Base-by-base conservation (phyloP, 2,329 filamentous ascomycete species). In the Fusarium succisae region DNA sequence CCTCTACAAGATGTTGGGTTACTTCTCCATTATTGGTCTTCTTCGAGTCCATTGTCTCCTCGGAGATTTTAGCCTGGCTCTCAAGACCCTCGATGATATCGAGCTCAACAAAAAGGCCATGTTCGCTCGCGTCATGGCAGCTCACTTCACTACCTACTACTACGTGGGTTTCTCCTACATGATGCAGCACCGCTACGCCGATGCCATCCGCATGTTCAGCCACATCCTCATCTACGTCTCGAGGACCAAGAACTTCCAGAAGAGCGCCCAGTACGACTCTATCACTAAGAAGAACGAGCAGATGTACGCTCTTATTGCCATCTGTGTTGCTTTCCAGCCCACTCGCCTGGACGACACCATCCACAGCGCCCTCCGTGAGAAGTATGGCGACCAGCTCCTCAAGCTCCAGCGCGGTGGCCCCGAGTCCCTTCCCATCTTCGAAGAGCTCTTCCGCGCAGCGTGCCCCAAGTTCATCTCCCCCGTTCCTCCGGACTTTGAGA, bases 51-150 rank as follows among this genome's bases (percentile, higher is more conserved):
- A 99, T 90, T 97, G 94, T 86, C 87, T 99, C 80, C 90, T 99
- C 60, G 96, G 96, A 79, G 96, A 99, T 87, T 99, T 99, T 87
- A 97, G 94, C 86, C 91, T 99, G 73, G 96, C 96, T 57, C 91
- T 99, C 81, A 99, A 98, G 91, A 99, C 96, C 41, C 93, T 99
- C 76, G 96, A 99, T 83, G 96, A 98, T 83, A 98, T 99, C 81
- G 96, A 99, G 90, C 92, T 99, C 80, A 99, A 98, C 90, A 99
- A 99, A 90, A 98, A 98, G 89, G 95, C 96, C 84, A 98, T 98
- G 94, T 99, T 99, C 83, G 96, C 96, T 73, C 94, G 96, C 77
- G 96, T 99, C 83, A 98, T 99, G 96, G 96, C 96, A 62, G 96
- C 96, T 66, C 96, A 99, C 88, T 98, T 98, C 88, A 98, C 96